Percentiles rank a stretch among this genome's conserved stretches.
These are phyloP conservation scores for Penicillium cosmopolitanum DNA, from an alignment of 495 filamentous ascomycete species.

Conservation along the genomic window DNA sequence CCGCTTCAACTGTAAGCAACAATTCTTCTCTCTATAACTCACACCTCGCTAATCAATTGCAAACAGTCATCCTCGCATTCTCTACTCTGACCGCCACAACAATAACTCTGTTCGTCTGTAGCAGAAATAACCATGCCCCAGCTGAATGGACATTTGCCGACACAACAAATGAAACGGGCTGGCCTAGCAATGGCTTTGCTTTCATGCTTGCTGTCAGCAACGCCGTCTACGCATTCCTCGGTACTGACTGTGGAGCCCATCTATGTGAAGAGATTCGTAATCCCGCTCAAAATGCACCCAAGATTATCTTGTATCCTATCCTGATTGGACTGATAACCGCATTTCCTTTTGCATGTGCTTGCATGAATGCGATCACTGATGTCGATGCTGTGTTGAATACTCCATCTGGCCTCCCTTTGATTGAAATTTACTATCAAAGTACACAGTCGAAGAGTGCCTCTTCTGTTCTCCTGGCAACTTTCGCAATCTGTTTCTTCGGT, in stretches of 20 bases:
- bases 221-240: constrained; percentile 16
- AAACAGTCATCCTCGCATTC: constrained; percentile 11
- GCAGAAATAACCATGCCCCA: constrained; percentile 8
- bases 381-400: constrained; percentile 13
- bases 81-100: constrained; percentile 11
- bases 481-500: constrained; percentile 18
- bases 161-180: constrained; percentile 10
- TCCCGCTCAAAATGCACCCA: constrained; percentile 12
- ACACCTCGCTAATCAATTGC: background rate
- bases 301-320: constrained; percentile 12
- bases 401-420: constrained; percentile 12
- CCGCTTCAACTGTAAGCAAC: constrained; percentile 11
- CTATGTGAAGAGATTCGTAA: constrained; percentile 13
- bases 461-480: constrained; percentile 10
- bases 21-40: background rate
- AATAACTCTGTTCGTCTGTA: constrained; percentile 14
- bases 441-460: constrained; percentile 12
- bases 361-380: constrained; percentile 15
- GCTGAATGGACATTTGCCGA: constrained; percentile 9
- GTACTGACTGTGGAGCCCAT: constrained; percentile 16
- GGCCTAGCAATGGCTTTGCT: constrained; percentile 14
- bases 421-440: constrained; percentile 19
- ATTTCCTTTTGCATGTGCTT: constrained; percentile 11
- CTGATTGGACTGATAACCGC: constrained; percentile 12
- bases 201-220: constrained; percentile 12